Percentiles rank a stretch among this genome's conserved stretches.
These are phyloP conservation scores for Bjerkandera adusta DNA, from an alignment of 1,284 basidiomycete genomes.

Conservation along the genomic window DNA sequence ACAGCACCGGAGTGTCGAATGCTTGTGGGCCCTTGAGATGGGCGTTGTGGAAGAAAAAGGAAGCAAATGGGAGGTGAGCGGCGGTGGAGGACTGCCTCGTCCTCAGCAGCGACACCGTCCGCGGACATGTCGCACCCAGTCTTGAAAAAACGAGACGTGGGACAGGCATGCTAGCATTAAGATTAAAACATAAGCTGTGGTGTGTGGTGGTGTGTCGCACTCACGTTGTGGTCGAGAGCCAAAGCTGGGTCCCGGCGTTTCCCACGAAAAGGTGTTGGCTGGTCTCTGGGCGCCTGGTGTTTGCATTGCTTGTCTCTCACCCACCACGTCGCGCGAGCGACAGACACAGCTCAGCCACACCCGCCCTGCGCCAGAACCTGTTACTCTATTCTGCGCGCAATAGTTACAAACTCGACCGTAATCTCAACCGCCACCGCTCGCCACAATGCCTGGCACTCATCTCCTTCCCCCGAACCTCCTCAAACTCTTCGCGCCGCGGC, in stretches of 20 bases:
- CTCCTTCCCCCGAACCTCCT: slow-evolving; percentile 91
- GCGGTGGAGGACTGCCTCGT: slow-evolving; percentile 16
- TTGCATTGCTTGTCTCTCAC: slow-evolving; percentile 5
- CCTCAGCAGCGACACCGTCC: slow-evolving; percentile 5
- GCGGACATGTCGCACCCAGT: too few species aligned
- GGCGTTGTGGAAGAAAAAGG: slow-evolving; percentile 60
- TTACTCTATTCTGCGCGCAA: too few species aligned
- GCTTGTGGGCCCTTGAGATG: slow-evolving; percentile 16
- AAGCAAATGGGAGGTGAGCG: too few species aligned
- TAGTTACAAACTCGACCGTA: too few species aligned
- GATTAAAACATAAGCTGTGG: too few species aligned
- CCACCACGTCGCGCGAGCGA: slow-evolving; percentile 2
- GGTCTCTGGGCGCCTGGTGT: neutral
- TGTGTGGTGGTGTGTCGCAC: too few species aligned
- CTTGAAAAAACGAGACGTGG: too few species aligned
- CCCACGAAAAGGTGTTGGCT: too few species aligned
- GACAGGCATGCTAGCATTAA: too few species aligned
- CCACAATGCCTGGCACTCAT: slow-evolving; percentile 77
- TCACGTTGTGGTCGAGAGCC: too few species aligned
- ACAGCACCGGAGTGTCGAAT: neutral
- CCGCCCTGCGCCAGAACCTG: too few species aligned
- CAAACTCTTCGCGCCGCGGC: slow-evolving; percentile 91
- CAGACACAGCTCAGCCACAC: neutral
- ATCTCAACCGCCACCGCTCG: neutral
- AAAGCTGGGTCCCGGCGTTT: too few species aligned